Percentiles rank a stretch among this genome's conserved stretches.
phyloP scores from a whole-genome alignment of 169 alveolate species.

The Plasmodium yoelii region DNA sequence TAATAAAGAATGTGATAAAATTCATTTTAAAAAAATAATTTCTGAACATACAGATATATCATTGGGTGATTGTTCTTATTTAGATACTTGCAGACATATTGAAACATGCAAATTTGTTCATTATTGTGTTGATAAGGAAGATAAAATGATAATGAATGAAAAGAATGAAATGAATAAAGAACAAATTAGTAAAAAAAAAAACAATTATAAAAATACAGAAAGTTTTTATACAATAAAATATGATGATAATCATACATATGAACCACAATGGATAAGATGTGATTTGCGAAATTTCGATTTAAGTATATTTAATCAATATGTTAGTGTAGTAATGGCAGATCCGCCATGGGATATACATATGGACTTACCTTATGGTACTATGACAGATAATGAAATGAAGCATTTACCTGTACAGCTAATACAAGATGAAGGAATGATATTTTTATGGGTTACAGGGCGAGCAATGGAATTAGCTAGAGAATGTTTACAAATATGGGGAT shows the following conservation, averaged over 20 bases:
- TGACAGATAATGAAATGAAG: slow-evolving; percentile 95
- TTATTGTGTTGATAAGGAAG: slow-evolving; percentile 90
- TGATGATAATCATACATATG: slow-evolving; percentile 6
- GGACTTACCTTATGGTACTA: slow-evolving; percentile 95
- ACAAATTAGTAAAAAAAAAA: slow-evolving; percentile 25
- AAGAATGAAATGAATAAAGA: slow-evolving; percentile 27
- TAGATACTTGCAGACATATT: slow-evolving; percentile 95
- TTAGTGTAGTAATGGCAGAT: slow-evolving; percentile 96
- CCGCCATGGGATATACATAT: slow-evolving; percentile 99
- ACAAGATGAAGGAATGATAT: slow-evolving; percentile 94
- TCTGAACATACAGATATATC: slow-evolving; percentile 79
- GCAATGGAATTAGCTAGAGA: slow-evolving; percentile 95
- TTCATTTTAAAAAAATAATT: slow-evolving; percentile 80
- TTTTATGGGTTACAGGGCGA: slow-evolving; percentile 97
- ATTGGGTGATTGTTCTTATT: slow-evolving; percentile 95
- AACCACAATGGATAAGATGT: slow-evolving; percentile 91
- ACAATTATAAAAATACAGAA: slow-evolving; percentile 8
- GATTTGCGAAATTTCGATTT: slow-evolving; percentile 91
- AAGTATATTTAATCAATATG: slow-evolving; percentile 89
- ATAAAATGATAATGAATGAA: slow-evolving; percentile 61
- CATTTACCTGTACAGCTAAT: slow-evolving; percentile 90
- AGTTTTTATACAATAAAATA: not conserved
- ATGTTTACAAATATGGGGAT: slow-evolving; percentile 95
- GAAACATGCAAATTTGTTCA: slow-evolving; percentile 94
- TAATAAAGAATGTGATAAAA: slow-evolving; percentile 76